Evolutionary conservation across 495 filamentous ascomycete species (phyloP), one percentile per base, ranked within the genome.

Genomic region (Daldinia concentrica): DNA sequence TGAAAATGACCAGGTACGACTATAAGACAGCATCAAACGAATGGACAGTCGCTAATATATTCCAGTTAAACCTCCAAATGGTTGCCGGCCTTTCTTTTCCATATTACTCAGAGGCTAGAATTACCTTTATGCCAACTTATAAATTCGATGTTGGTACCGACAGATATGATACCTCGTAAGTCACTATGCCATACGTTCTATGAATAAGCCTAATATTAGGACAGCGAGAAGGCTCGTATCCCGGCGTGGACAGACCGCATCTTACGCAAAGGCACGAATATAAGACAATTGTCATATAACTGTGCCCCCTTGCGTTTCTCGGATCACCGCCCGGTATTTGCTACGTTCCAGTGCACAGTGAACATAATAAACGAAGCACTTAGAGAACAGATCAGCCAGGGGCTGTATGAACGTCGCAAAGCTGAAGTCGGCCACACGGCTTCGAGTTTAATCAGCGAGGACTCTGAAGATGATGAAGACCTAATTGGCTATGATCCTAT

Each of bases 241-340:
- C 95, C 95, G 27, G 95, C 95, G 3, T 99, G 95, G 95, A 97
- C 93, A 74, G 95, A 99, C 79, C 91, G 95, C 37, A 87, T 99
- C 14, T 80, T 99, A 12, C 89, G 92, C 63, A 95, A 92, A 85
- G 96, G 96, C 26, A 83, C 85, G 43, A 93, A 91, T 67, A 84
- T 98, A 5, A 89, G 90, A 6, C 96, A 98, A 78, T 85, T 90
- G 19, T 85, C 89, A 27, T 99, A 99, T 78, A 85, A 89, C 67
- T 87, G 86, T 58, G 93, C 92, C 8, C 87, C 92, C 32, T 81
- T 99, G 11, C 86, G 86, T 7, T 94, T 97, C 77, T 99, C 95
- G 0, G 95, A 98, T 74, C 95, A 99, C 77, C 87, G 94, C 6
- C 95, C 95, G 19, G 94, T 99, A 3, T 98, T 89, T 80, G 93